Evolutionary conservation across 805 yeast species (phyloP), one percentile per base, ranked within the genome.

Genomic region (Teunomyces funiuensis): DNA sequence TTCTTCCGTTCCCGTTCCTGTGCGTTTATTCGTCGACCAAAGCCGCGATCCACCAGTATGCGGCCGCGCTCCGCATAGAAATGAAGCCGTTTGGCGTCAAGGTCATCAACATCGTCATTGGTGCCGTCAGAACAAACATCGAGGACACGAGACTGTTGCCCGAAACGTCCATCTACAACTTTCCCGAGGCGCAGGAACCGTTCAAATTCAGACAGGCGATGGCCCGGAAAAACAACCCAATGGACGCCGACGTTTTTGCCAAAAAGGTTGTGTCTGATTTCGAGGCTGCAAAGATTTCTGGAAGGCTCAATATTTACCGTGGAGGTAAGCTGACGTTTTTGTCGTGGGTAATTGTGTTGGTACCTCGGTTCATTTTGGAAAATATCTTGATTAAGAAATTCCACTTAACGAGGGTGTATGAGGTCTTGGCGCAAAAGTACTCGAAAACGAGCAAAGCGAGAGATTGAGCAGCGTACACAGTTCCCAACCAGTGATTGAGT

Each of bases 31-130:
- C 82, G 23, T 73, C 90, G 1, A 59, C 84, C 1, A 86, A 86
- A 53, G 88, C 90, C 5, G 90, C 91, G 0, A 79, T 86, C 43
- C 88, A 84, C 49, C 82, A 77, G 50, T 86, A 80, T 54, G 85
- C 88, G 0, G 74, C 77, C 29, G 74, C 73, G 2, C 63, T 86
- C 42, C 76, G 82, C 39, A 55, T 81, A 18, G 95, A 86, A 60
- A 58, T 86, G 74, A 77, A 77, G 55, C 85, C 88, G 3, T 82
- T 84, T 52, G 85, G 76, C 11, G 91, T 86, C 4, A 70, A 79
- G 37, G 91, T 86, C 0, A 68, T 83, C 45, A 82, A 83, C 51
- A 71, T 82, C 9, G 62, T 84, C 29, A 85, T 93, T 6, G 95
- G 95, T 22, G 91, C 86, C 27, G 93, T 86, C 22, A 64, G 66